A percentile compares a stretch with the other conserved stretches of the same genome.
Conservation (phyloP, 2,329 filamentous ascomycete genomes). For the Xylaria sp. region DNA sequence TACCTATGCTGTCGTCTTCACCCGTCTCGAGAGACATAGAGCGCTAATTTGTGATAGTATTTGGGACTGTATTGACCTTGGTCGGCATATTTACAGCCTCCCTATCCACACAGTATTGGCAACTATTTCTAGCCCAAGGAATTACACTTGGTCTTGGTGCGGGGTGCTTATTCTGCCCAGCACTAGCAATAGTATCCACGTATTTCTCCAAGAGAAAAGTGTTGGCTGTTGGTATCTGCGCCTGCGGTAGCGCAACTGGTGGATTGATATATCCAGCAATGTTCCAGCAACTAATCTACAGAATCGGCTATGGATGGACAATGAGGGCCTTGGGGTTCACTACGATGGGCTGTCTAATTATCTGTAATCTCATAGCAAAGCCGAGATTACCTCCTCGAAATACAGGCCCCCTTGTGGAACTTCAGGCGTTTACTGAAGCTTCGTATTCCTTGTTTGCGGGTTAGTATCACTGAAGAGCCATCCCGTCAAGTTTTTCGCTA, state of each 20-base stretch:
- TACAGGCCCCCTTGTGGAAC: no score
- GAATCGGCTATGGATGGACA: conserved; percentile 69
- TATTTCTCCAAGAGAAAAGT: conserved; percentile 64
- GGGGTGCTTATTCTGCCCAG: conserved; percentile 60
- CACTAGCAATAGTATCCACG: conserved; percentile 52
- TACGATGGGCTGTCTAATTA: no score
- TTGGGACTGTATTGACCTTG: conserved; percentile 42
- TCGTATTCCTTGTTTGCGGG: no score
- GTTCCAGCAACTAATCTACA: conserved; percentile 62
- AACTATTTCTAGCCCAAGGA: conserved; percentile 47
- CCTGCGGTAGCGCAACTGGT: conserved; percentile 65
- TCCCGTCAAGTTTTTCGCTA: no score
- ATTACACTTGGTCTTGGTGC: conserved; percentile 40
- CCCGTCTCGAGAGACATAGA: no score
- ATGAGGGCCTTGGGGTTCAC: conserved; percentile 65
- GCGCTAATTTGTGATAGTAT: no score
- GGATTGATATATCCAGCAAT: conserved; percentile 68
- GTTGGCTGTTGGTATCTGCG: conserved; percentile 63
- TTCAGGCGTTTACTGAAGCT: no score
- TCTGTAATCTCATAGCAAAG: no score
- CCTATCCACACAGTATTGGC: conserved; percentile 51
- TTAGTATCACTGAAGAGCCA: no score
- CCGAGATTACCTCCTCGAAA: no score
- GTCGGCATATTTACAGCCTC: conserved; percentile 58
- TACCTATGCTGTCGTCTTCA: not conserved